Conservation (phyloP, 768 basidiomycete genomes). For the Asterophora parasitica region DNA sequence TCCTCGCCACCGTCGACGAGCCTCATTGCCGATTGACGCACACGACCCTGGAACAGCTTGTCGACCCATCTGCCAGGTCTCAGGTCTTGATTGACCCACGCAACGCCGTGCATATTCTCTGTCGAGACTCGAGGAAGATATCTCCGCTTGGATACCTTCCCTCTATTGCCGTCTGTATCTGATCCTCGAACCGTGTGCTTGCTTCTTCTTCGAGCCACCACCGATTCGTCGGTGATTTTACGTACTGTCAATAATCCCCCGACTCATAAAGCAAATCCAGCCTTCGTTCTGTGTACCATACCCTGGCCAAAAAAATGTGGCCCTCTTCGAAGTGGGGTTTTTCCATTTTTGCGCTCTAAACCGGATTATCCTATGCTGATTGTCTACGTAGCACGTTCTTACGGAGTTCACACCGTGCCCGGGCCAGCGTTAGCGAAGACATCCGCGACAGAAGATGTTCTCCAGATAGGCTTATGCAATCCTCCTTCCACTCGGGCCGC, state of each 20-base stretch:
- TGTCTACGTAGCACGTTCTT: too few species aligned
- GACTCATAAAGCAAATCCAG: too few species aligned
- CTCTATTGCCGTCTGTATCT: conserved; percentile 1
- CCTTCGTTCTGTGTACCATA: too few species aligned
- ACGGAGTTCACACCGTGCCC: too few species aligned
- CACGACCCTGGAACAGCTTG: too few species aligned
- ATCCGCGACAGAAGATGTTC: neutral
- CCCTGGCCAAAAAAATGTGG: too few species aligned
- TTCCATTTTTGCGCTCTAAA: too few species aligned
- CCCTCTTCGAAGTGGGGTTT: too few species aligned
- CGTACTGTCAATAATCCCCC: too few species aligned
- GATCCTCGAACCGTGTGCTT: neutral
- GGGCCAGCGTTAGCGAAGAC: too few species aligned
- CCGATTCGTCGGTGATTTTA: neutral
- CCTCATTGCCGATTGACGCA: neutral
- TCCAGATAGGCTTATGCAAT: conserved; percentile 2
- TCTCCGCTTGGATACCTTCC: conserved; percentile 8
- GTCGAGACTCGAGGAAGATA: conserved; percentile 3
- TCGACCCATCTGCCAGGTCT: neutral
- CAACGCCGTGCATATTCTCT: conserved; percentile 5
- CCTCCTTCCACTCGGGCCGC: neutral
- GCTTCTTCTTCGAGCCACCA: neutral
- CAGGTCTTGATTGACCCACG: neutral
- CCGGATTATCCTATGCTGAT: too few species aligned
- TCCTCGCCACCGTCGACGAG: conserved; percentile 1